A percentile compares a stretch with the other conserved stretches of the same genome.
These are phyloP conservation scores for Paraglomus occultum DNA, from an alignment of 192 early-diverging fungal species.

Conservation along the genomic window DNA sequence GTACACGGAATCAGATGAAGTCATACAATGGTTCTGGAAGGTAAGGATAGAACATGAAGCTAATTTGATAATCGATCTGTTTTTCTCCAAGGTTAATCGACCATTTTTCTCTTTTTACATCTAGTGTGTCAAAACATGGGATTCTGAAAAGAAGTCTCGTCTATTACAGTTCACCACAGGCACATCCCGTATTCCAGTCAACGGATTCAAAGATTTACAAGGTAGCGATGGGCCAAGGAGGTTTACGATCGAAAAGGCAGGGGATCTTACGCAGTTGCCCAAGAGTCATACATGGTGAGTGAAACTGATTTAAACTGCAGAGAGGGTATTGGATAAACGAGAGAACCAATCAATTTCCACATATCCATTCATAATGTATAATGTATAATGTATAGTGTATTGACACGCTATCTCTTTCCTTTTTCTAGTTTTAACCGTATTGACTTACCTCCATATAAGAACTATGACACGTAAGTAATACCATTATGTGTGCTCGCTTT, in stretches of 20 bases:
- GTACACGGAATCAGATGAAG: constrained; percentile 95
- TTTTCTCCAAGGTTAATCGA: neutral
- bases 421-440: constrained; percentile 87
- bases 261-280: constrained; percentile 80
- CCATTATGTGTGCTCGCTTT: neutral
- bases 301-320: neutral
- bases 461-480: constrained; percentile 56
- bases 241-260: constrained; percentile 95
- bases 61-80: neutral
- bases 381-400: too few species aligned
- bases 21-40: constrained; percentile 97
- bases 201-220: constrained; percentile 98
- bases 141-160: constrained; percentile 91
- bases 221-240: constrained; percentile 93
- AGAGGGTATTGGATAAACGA: neutral
- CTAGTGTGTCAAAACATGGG: constrained; percentile 76
- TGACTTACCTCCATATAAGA: constrained; percentile 90
- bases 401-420: neutral
- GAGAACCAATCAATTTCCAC: neutral
- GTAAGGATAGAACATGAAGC: constrained; percentile 32
- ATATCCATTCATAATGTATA: too few species aligned
- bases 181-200: constrained; percentile 96
- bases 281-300: constrained; percentile 91
- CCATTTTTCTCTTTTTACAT: neutral
- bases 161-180: constrained; percentile 97